These are phyloP conservation scores for Naegleria lovaniensis DNA, from an alignment of 208 protist species.

Conservation along the genomic window DNA sequence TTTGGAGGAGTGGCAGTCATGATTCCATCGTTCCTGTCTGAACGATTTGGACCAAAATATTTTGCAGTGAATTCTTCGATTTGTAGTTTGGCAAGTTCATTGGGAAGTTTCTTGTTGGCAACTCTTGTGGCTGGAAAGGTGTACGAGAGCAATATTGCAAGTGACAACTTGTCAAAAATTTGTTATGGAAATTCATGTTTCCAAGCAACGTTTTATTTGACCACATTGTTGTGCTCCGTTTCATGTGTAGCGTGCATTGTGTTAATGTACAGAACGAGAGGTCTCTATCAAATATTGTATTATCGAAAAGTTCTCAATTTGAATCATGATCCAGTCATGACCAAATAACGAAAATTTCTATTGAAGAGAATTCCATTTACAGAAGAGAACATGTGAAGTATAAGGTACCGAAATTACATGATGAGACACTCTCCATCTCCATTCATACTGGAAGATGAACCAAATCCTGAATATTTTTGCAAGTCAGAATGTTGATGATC, in stretches of 20 bases:
- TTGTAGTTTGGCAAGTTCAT: neutral
- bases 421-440: no score
- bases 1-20: neutral
- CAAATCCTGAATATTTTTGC: no score
- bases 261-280: conserved; percentile 6
- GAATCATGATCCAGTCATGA: neutral
- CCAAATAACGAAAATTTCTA: no score
- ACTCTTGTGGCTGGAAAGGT: neutral
- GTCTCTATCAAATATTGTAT: neutral
- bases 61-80: neutral
- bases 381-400: no score
- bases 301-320: neutral
- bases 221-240: neutral
- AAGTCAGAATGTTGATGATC: no score
- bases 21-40: neutral
- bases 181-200: neutral
- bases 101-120: neutral
- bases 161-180: neutral
- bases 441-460: no score
- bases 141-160: neutral
- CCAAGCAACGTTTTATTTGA: neutral
- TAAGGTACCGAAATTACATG: no score
- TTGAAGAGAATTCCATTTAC: no score
- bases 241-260: neutral
- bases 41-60: neutral